These are phyloP conservation scores for Zanthoxylum bungeanum DNA, from an alignment of 345 rosid genomes.

Conservation along the genomic window DNA sequence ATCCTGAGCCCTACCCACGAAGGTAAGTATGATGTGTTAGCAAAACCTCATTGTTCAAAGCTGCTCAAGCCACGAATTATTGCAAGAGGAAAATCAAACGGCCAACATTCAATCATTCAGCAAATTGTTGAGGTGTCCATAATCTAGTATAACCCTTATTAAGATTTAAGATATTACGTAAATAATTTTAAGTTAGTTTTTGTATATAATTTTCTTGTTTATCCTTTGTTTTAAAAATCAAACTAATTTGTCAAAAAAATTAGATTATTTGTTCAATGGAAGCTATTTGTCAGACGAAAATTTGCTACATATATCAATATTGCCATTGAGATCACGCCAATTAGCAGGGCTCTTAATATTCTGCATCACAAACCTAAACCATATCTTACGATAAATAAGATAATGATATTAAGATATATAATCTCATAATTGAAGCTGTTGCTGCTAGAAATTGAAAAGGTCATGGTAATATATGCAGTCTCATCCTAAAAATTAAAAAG, in stretches of 20 bases:
- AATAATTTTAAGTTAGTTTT: no score
- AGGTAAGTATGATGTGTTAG: no score
- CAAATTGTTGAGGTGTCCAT: background rate
- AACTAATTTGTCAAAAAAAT: no score
- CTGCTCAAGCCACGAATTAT: background rate
- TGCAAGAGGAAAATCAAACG: background rate
- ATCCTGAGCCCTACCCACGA: no score
- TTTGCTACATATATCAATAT: background rate
- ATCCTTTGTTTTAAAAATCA: background rate
- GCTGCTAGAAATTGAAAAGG: background rate
- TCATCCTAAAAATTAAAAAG: no score
- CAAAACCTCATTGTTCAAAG: background rate
- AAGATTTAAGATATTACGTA: background rate
- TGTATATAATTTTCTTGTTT: no score
- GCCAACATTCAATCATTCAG: background rate
- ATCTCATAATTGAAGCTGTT: slow-evolving; percentile 3
- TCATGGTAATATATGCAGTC: no score
- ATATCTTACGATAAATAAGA: background rate
- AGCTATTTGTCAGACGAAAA: background rate
- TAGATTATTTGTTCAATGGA: background rate
- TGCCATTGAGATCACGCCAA: background rate
- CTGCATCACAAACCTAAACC: background rate
- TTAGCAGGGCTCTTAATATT: background rate
- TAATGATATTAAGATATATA: background rate
- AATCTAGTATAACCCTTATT: background rate